Conservation (phyloP, 164 flowering plant species). For the Magnolia changhungtana region DNA sequence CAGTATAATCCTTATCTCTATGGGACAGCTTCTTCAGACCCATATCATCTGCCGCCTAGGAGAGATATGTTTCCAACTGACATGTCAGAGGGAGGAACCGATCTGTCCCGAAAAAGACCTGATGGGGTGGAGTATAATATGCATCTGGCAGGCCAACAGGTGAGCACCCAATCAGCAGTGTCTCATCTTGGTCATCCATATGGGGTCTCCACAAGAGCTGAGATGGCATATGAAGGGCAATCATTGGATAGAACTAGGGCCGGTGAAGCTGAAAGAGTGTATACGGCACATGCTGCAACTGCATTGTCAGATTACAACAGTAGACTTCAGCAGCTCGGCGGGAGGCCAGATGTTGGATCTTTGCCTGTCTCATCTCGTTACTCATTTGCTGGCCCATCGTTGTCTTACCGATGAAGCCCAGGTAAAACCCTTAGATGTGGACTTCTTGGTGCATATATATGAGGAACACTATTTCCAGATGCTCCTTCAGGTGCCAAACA, state of each 20-base stretch:
- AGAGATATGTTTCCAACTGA: constrained; percentile 21
- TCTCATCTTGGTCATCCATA: background rate
- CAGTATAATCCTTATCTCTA: constrained; percentile 21
- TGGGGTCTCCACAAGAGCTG: background rate
- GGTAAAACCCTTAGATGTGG: background rate
- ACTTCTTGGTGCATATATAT: background rate
- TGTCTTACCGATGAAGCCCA: constrained; percentile 23
- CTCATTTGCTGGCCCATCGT: constrained; percentile 56
- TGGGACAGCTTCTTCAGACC: constrained; percentile 23
- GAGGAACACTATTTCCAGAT: background rate
- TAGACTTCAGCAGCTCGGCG: constrained; percentile 14
- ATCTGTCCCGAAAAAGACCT: constrained; percentile 1
- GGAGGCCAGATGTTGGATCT: constrained; percentile 17
- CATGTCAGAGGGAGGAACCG: constrained; percentile 6
- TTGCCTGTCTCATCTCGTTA: constrained; percentile 63
- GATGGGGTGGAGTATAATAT: background rate
- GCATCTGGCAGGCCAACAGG: background rate
- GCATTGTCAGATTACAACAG: constrained; percentile 29
- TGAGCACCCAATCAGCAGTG: background rate
- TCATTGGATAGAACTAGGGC: background rate
- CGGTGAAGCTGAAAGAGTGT: constrained; percentile 9
- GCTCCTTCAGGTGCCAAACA: no score
- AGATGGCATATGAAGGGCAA: background rate
- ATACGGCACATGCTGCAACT: constrained; percentile 24
- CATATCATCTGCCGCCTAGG: constrained; percentile 23